Evolutionary conservation across 306 rosid species (phyloP), one percentile per base, ranked within the genome.

Genomic region (Carpinus viminea): DNA sequence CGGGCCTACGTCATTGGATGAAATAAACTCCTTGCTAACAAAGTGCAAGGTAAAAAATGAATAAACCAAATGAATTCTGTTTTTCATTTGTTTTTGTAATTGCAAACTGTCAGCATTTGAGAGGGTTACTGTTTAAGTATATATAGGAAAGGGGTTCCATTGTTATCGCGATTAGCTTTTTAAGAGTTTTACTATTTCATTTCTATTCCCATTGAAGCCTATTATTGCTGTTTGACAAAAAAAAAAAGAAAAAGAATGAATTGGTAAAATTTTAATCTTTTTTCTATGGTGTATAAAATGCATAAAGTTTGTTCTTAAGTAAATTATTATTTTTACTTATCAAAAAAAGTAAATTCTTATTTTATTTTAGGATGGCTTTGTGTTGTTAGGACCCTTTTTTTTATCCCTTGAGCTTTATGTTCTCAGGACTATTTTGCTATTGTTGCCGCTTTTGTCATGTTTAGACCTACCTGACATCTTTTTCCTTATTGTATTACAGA

Each of bases 1-100:
- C 80, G 98, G 98, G 72, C 97, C 97, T 61, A 68, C 16, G 66
- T 89, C 98, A 52, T 78, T 89, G 81, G 84, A 86, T 26, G 94
- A 91, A 83, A 82, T 95, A 53, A 80, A 83, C 64, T 87, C 87
- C 80, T 75, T 83, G 48, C 92, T 95, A 80, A 66, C 81, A 76
- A 80, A 78, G 57, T 87, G 87, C 85, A 78, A 92, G 98, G 98
- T 95, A 89, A 43, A 31, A 24, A 15, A 57, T n/a, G 68, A 71
- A 66, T 36, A 34, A 64, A 64, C 4, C 11, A 64, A 64, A 64
- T 64, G 24, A 34, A 8, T 64, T 9, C 70, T 8, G 17, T 31
- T 36, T 64, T 64, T 64, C 47, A 64, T 57, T 20, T 57, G 36
- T 57, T 21, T 55, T 57, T 24, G 15, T 21, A 57, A 24, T 57